Conservation (phyloP, 164 flowering plant species). For the Aristolochia californica region DNA sequence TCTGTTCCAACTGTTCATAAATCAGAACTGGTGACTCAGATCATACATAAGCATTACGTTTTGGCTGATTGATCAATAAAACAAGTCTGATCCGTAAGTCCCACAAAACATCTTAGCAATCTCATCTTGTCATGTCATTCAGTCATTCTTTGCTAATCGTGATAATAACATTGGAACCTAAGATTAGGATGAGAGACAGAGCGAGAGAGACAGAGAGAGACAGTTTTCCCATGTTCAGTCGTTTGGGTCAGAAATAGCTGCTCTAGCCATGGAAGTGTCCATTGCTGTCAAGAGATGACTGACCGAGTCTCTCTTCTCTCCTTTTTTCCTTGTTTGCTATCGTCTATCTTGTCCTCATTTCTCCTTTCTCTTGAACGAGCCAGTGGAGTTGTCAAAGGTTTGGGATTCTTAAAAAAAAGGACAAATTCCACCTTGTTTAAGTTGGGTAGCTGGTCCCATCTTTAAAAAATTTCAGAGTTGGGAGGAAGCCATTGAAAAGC, state of each 20-base stretch:
- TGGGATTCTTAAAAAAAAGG: too few species aligned
- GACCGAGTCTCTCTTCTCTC: neutral
- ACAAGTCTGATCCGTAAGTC: neutral
- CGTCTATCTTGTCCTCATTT: neutral
- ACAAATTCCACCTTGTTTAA: too few species aligned
- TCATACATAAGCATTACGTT: constrained; percentile 12
- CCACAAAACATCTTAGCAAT: neutral
- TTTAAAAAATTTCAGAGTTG: too few species aligned
- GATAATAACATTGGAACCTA: neutral
- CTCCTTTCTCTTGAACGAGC: too few species aligned
- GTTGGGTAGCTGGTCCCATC: too few species aligned
- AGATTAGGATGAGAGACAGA: neutral
- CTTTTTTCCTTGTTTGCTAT: neutral
- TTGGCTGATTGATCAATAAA: neutral
- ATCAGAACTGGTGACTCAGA: constrained; percentile 1
- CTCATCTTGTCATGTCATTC: neutral
- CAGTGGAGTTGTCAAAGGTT: too few species aligned
- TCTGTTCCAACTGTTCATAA: neutral
- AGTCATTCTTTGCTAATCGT: neutral
- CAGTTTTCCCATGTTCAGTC: neutral
- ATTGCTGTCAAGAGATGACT: neutral
- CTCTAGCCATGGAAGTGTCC: too few species aligned
- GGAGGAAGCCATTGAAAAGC: too few species aligned
- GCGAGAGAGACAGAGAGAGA: neutral
- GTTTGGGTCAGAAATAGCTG: too few species aligned